phyloP scores from a whole-genome alignment of 768 basidiomycete species.

The Pleurotus platypus region DNA sequence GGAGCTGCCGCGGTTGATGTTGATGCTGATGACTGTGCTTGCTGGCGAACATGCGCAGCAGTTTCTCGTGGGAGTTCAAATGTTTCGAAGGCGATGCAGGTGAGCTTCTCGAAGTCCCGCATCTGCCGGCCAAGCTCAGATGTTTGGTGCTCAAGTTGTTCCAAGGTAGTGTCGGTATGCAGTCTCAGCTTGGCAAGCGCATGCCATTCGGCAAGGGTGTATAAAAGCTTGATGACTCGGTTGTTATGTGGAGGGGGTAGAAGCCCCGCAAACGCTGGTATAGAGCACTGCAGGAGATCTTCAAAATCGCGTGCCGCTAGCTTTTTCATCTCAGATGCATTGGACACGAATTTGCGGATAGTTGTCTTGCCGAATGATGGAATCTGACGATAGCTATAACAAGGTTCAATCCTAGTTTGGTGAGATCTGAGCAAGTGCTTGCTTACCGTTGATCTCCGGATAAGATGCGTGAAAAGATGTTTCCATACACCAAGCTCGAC shows the following conservation, averaged over 20 bases:
- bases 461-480: slow-evolving; percentile 11
- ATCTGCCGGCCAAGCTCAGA: not conserved
- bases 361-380: slow-evolving; percentile 26
- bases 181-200: slow-evolving; percentile 29
- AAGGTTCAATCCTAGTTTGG: not conserved
- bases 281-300: slow-evolving; percentile 35
- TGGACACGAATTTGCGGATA: slow-evolving; percentile 30
- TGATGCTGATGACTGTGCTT: not conserved
- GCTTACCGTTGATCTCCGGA: slow-evolving; percentile 24
- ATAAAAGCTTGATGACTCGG: not conserved
- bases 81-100: slow-evolving; percentile 3
- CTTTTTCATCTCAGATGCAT: slow-evolving; percentile 31
- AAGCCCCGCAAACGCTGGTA: slow-evolving; percentile 1
- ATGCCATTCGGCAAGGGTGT: slow-evolving; percentile 19
- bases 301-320: slow-evolving; percentile 36
- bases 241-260: slow-evolving; percentile 5
- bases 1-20: not conserved
- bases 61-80: slow-evolving; percentile 2
- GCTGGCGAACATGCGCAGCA: not conserved
- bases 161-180: slow-evolving; percentile 20
- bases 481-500: slow-evolving; percentile 14
- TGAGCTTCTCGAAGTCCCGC: slow-evolving; percentile 3
- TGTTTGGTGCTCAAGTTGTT: not conserved
- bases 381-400: slow-evolving; percentile 21
- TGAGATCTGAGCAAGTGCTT: no score